These are phyloP conservation scores for Turnera subulata DNA, from an alignment of 345 rosid genomes.

Conservation along the genomic window DNA sequence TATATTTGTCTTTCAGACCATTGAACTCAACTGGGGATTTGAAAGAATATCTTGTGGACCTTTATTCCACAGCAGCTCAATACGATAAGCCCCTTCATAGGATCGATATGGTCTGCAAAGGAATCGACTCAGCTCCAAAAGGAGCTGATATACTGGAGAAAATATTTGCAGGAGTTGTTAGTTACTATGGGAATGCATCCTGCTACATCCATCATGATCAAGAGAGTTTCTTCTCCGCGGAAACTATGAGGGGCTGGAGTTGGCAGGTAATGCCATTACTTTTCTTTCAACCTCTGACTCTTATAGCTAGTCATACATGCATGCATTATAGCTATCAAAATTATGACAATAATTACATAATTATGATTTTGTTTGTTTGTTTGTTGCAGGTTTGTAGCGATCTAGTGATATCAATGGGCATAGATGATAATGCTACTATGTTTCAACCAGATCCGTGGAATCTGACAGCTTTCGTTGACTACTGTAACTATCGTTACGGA, in stretches of 20 bases:
- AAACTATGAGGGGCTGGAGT: constrained; percentile 16
- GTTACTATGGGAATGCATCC: background rate
- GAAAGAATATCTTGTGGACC: background rate
- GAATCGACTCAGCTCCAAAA: constrained; percentile 8
- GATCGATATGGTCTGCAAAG: too few species aligned
- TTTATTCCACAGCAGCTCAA: constrained; percentile 19
- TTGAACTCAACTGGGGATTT: background rate
- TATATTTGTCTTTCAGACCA: background rate
- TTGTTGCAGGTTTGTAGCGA: constrained; percentile 18
- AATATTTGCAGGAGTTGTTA: constrained; percentile 13
- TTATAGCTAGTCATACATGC: too few species aligned
- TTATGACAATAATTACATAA: too few species aligned
- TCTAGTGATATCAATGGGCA: constrained; percentile 19
- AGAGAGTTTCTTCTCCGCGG: constrained; percentile 1
- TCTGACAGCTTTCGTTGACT: background rate
- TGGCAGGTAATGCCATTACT: constrained; percentile 19
- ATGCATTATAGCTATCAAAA: background rate
- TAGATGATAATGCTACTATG: constrained; percentile 5
- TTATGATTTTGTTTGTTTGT: background rate
- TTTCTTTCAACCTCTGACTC: too few species aligned
- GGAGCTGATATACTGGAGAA: constrained; percentile 12
- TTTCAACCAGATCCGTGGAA: constrained; percentile 15
- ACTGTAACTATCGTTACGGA: constrained; percentile 1
- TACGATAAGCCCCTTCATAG: constrained; percentile 25
- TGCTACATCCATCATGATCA: constrained; percentile 15